Conservation (phyloP, 495 filamentous ascomycete genomes). For the Aspergillus wentii region DNA sequence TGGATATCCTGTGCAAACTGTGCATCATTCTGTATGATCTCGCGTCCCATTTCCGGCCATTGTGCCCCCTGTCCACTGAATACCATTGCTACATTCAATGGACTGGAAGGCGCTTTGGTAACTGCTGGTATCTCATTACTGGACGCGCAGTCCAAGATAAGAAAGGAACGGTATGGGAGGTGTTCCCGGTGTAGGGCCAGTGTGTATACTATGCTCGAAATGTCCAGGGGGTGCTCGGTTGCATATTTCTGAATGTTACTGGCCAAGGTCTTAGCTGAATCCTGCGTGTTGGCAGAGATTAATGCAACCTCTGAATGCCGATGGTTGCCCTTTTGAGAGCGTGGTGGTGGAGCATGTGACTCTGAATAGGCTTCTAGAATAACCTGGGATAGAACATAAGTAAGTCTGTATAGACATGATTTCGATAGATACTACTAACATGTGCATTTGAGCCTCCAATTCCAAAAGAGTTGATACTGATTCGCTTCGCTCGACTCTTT, state of each 20-base stretch:
- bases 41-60: conserved; percentile 30
- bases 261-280: neutral
- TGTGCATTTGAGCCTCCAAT: conserved; percentile 26
- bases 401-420: neutral
- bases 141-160: neutral
- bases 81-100: conserved; percentile 9
- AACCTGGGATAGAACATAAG: neutral
- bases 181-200: conserved; percentile 6
- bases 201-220: conserved; percentile 12
- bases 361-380: too few relatives aligned
- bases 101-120: neutral
- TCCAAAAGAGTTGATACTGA: conserved; percentile 31
- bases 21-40: conserved; percentile 17
- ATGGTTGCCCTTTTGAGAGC: too few relatives aligned
- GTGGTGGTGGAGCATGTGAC: too few relatives aligned
- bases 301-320: too few relatives aligned
- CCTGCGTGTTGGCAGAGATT: neutral
- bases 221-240: conserved; percentile 4
- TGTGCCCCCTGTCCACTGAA: conserved; percentile 33
- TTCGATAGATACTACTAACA: conserved; percentile 5
- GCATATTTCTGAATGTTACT: neutral
- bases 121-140: neutral
- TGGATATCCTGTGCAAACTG: conserved; percentile 13
- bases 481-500: conserved; percentile 4
- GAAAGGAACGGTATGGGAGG: conserved; percentile 7